Evolutionary conservation across 768 basidiomycete species (phyloP).

Genomic region (Tricholoma sp.): DNA sequence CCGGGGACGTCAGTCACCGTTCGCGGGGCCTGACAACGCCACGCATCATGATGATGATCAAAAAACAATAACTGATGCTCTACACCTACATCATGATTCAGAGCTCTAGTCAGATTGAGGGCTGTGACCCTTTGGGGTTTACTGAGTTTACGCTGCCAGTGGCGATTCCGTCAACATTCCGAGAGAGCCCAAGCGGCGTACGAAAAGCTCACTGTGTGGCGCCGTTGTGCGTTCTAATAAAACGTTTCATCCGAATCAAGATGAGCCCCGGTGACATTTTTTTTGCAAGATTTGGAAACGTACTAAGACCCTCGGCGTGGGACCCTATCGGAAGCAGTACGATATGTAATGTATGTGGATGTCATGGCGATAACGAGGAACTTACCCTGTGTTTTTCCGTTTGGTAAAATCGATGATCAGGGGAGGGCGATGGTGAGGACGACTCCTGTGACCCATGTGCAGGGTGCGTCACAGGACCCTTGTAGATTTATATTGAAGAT

Average conservation of each 20-base stretch:
- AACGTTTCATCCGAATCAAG: neutral
- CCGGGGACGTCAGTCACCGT: neutral
- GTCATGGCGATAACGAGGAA: neutral
- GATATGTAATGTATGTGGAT: neutral
- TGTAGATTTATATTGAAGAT: neutral
- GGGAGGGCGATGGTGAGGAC: conserved; percentile 1
- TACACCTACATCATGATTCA: neutral
- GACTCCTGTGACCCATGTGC: neutral
- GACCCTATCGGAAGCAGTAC: neutral
- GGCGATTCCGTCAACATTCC: neutral
- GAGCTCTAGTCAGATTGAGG: neutral
- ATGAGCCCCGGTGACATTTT: too few species aligned
- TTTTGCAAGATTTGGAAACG: neutral
- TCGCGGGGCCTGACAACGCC: neutral
- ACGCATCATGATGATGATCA: too few species aligned
- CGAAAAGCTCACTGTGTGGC: neutral
- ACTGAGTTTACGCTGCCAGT: neutral
- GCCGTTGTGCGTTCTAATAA: neutral
- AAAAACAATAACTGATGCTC: neutral
- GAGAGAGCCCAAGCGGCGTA: neutral
- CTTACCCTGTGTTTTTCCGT: neutral
- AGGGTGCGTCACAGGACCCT: neutral
- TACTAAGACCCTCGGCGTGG: neutral
- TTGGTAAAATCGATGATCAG: too few species aligned
- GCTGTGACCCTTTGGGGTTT: neutral